Base-by-base conservation (phyloP, 1,284 basidiomycete species). In the Trametes versicolor region DNA sequence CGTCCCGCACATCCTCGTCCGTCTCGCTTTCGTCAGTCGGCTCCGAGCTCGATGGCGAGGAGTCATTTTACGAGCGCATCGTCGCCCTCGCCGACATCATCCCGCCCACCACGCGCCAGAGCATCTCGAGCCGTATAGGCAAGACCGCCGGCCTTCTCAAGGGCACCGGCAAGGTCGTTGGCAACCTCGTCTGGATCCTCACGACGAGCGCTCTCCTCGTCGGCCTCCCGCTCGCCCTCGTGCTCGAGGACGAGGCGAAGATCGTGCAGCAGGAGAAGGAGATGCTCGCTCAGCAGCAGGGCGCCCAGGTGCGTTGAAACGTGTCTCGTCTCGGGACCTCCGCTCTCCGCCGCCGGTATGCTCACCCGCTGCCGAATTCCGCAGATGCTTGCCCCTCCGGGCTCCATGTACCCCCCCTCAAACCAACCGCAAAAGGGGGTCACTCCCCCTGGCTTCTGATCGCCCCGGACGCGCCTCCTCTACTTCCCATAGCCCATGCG, bases 231-330 rank as follows among this genome's bases (percentile, higher is more conserved):
- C 86, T 98, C 70, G 96, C 96, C 1, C 85, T 99, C 70, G 93
- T 91, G 62, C 86, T 99, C 69, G 97, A 99, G 80, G 97, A 98
- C 79, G 97, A 99, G 82, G 92, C 93, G 57, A 95, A 96, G 80
- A 88, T 98, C 65, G 92, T 96, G 6, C 91, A 92, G 63, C 97
- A 99, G 81, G 97, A 99, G 81, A 92, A 94, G 81, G 96, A 99
- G 79, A 90, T 96, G 87, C 82, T 94, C 71, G 94, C 94, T 58
- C 96, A 98, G 79, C 95, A 96, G 78, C 91, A 95, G 75, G 96
- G 96, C 45, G 91, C 91, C 21, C 95, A 97, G 80, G 68, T 70
- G 60, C 58, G 68, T 62, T 29, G 36, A 58, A 92, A 93, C 87
- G 95, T 95, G 66, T 67, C 86, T 85, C 39, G 17, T 32, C 27